Percentiles rank a stretch among this genome's conserved stretches.
phyloP scores from a whole-genome alignment of 192 early-diverging fungal species.

The Entophlyctis helioformis region DNA sequence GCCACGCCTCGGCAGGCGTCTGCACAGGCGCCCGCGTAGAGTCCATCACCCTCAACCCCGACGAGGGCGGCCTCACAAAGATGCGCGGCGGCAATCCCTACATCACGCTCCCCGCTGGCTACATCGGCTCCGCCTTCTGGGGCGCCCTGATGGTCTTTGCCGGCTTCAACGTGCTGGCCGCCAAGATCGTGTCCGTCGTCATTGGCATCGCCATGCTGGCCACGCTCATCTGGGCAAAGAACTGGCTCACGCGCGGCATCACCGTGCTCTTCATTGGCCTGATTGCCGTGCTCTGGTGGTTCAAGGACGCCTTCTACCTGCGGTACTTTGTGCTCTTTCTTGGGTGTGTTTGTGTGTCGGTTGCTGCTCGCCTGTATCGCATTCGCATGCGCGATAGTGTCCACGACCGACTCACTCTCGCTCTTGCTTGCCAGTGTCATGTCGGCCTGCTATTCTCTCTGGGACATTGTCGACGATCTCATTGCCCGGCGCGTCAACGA shows the following conservation, averaged over 20 bases:
- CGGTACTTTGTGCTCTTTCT: conserved; percentile 90
- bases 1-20: conserved; percentile 76
- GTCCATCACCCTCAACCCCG: conserved; percentile 81
- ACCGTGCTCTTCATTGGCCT: conserved; percentile 75
- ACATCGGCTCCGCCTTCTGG: conserved; percentile 77
- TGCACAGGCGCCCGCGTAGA: conserved; percentile 83
- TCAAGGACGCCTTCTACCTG: conserved; percentile 57
- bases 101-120: conserved; percentile 75
- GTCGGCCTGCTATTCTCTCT: conserved; percentile 82
- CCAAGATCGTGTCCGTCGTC: conserved; percentile 76
- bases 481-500: conserved; percentile 84
- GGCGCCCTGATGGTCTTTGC: conserved; percentile 89
- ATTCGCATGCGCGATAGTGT: not conserved
- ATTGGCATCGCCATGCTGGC: conserved; percentile 72
- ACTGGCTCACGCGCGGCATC: conserved; percentile 74
- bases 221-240: conserved; percentile 78
- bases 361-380: not conserved
- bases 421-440: conserved; percentile 54
- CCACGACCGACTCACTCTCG: not conserved
- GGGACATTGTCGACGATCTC: conserved; percentile 94
- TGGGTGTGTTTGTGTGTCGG: conserved; percentile 39
- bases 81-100: conserved; percentile 74
- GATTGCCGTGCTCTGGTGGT: conserved; percentile 75
- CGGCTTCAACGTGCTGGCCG: conserved; percentile 78
- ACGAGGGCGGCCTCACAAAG: conserved; percentile 80